Percentiles rank a stretch among this genome's conserved stretches.
Conservation (phyloP, 2,329 filamentous ascomycete genomes). For the Beauveria sp. region DNA sequence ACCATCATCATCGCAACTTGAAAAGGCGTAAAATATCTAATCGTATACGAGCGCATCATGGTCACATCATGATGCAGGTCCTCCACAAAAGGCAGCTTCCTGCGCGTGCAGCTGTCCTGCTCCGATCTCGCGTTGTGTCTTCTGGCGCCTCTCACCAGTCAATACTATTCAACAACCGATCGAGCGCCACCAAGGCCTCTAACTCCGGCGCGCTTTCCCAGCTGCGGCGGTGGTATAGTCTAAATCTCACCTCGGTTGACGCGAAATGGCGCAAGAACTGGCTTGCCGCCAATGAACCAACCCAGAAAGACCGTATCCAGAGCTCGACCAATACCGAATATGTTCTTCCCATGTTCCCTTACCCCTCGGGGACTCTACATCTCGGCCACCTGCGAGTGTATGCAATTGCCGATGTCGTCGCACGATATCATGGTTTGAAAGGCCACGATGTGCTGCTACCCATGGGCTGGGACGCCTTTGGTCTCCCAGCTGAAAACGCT, state of each 20-base stretch:
- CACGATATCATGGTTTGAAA: constrained; percentile 67
- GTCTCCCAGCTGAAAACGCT: constrained; percentile 84
- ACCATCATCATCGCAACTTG: background rate
- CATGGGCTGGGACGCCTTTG: constrained; percentile 96
- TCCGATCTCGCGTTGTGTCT: background rate
- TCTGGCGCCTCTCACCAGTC: background rate
- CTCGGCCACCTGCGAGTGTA: constrained; percentile 85
- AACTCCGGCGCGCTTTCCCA: background rate
- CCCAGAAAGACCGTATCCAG: constrained; percentile 13
- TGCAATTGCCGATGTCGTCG: constrained; percentile 80
- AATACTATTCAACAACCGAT: background rate
- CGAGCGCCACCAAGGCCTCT: background rate
- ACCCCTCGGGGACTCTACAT: constrained; percentile 80
- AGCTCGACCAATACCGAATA: constrained; percentile 42
- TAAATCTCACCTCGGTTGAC: constrained; percentile 40
- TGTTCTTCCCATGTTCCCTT: constrained; percentile 87
- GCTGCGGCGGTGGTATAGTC: constrained; percentile 28
- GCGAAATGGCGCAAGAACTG: constrained; percentile 14
- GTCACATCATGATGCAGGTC: background rate
- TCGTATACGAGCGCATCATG: background rate
- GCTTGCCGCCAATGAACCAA: constrained; percentile 13
- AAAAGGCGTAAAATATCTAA: background rate
- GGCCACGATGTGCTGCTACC: constrained; percentile 72
- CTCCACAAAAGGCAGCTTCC: background rate
- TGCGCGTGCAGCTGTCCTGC: background rate